Conservation (phyloP, 192 early-diverging fungal genomes). For the Podila epigama region DNA sequence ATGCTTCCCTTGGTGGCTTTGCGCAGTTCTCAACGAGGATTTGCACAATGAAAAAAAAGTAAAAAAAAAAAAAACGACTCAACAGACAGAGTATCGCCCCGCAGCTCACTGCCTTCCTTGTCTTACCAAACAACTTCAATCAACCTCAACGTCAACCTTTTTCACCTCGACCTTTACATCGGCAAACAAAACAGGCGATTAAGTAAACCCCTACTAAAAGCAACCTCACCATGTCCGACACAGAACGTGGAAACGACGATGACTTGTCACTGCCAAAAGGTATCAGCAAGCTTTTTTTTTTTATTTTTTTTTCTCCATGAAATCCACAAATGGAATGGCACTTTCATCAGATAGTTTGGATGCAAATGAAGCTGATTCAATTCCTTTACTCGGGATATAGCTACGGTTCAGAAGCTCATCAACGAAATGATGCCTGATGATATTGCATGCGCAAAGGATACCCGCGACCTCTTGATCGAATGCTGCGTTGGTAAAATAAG, state of each 20-base stretch:
- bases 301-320: too few species aligned
- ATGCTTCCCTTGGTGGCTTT: too few species aligned
- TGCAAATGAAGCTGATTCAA: neutral
- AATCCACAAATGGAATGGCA: too few species aligned
- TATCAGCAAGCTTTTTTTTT: conserved; percentile 17
- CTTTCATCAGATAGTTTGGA: neutral
- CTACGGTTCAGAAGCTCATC: conserved; percentile 94
- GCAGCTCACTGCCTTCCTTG: too few species aligned
- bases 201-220: neutral
- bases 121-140: too few species aligned
- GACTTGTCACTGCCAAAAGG: conserved; percentile 92
- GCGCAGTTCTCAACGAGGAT: too few species aligned
- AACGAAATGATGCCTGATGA: conserved; percentile 95
- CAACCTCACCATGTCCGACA: conserved; percentile 63
- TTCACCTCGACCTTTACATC: conserved; percentile 2
- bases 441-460: conserved; percentile 93
- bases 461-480: conserved; percentile 92
- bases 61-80: too few species aligned
- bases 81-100: too few species aligned
- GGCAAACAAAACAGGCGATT: neutral
- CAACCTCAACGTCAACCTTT: too few species aligned
- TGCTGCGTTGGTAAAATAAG: conserved; percentile 86
- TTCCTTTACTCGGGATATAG: conserved; percentile 42
- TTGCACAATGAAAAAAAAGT: too few species aligned
- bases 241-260: conserved; percentile 69